A percentile compares a stretch with the other conserved stretches of the same genome.
phyloP scores from a whole-genome alignment of 805 yeast genomes.

The Scheffersomyces ergatensis region DNA sequence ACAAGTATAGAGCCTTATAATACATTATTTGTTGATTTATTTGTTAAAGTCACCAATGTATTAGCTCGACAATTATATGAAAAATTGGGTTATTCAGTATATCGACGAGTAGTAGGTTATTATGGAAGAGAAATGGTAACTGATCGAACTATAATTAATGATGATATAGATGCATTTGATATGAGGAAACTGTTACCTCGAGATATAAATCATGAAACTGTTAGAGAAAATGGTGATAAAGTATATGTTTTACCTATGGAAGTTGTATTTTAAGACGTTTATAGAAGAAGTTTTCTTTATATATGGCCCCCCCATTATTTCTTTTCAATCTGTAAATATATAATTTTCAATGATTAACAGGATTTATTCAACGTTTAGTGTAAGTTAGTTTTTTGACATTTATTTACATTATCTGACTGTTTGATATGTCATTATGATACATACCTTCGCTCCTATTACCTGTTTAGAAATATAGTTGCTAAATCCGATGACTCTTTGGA shows the following conservation, averaged over 20 bases:
- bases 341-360: too few species aligned
- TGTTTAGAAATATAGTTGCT: too few species aligned
- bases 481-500: too few species aligned
- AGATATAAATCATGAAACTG: slow-evolving; percentile 52
- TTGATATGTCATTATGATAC: too few species aligned
- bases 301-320: too few species aligned
- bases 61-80: slow-evolving; percentile 83
- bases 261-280: slow-evolving; percentile 51
- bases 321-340: too few species aligned
- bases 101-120: slow-evolving; percentile 84
- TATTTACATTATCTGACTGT: too few species aligned
- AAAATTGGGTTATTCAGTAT: slow-evolving; percentile 81
- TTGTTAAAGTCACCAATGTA: slow-evolving; percentile 81
- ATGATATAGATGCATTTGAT: slow-evolving; percentile 83
- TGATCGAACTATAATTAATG: slow-evolving; percentile 50
- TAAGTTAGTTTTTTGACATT: too few species aligned
- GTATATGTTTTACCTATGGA: slow-evolving; percentile 66
- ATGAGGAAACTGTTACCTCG: slow-evolving; percentile 68
- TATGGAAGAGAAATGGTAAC: slow-evolving; percentile 60
- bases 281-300: too few species aligned
- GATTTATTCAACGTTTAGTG: too few species aligned
- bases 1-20: slow-evolving; percentile 73
- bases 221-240: slow-evolving; percentile 59
- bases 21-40: slow-evolving; percentile 84
- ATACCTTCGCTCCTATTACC: too few species aligned